Conservation (phyloP, 139 green algal species). For the Parachlorella kessleri region DNA sequence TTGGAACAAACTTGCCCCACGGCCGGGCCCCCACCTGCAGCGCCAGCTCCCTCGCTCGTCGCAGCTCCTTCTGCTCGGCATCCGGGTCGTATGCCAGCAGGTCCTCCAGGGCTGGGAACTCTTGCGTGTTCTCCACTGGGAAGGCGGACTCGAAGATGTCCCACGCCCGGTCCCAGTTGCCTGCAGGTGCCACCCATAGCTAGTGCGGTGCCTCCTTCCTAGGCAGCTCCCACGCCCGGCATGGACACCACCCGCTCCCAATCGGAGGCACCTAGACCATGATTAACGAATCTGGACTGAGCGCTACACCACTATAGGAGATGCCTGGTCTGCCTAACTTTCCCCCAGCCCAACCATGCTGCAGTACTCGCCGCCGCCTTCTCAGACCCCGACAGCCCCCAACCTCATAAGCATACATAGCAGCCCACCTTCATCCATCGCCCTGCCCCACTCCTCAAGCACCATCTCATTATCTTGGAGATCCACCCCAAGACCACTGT, state of each 20-base stretch:
- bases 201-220: not conserved
- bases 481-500: not conserved
- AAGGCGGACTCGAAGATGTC: slow-evolving; percentile 36
- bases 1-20: too few species aligned
- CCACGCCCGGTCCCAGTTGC: slow-evolving; percentile 36
- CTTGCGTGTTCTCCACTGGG: slow-evolving; percentile 6
- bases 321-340: too few species aligned
- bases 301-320: not conserved
- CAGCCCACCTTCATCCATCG: slow-evolving; percentile 35
- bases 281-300: not conserved
- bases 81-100: slow-evolving; percentile 32
- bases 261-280: not conserved
- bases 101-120: slow-evolving; percentile 28
- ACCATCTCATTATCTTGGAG: slow-evolving; percentile 1
- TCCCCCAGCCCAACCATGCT: not conserved
- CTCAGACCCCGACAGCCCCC: not conserved
- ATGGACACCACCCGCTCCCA: not conserved
- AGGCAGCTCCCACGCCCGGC: not conserved
- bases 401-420: not conserved
- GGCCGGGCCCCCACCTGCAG: not conserved
- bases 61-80: slow-evolving; percentile 16
- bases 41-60: slow-evolving; percentile 21
- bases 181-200: not conserved
- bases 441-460: slow-evolving; percentile 31
- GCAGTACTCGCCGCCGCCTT: not conserved